Evolutionary conservation across 495 filamentous ascomycete species (phyloP).

Genomic region (Neurospora sp.): DNA sequence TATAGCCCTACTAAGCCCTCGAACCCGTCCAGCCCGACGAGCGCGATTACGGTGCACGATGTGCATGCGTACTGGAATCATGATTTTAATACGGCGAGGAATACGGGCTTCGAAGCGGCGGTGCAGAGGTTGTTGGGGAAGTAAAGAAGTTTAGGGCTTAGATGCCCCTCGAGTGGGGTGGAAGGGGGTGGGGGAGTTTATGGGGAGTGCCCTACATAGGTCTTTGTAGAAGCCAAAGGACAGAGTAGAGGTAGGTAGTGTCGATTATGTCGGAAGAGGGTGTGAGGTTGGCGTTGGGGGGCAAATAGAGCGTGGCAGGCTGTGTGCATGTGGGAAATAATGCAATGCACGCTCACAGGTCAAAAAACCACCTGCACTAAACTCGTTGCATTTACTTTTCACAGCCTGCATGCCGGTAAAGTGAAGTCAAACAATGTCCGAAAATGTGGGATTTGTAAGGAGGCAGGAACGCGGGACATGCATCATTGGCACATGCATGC

Average conservation of each 20-base stretch:
- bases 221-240: background rate
- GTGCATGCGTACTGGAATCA: conserved; percentile 34
- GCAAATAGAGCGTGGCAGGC: background rate
- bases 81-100: conserved; percentile 29
- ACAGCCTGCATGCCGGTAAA: background rate
- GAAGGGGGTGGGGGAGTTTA: background rate
- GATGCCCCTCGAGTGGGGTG: background rate
- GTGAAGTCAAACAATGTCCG: background rate
- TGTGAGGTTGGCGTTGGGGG: background rate
- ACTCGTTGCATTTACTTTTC: no score
- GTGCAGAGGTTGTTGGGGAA: conserved; percentile 13
- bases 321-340: no score
- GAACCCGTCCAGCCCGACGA: conserved; percentile 22
- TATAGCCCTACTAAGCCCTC: conserved; percentile 24
- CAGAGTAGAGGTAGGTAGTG: background rate
- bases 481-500: background rate
- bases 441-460: background rate
- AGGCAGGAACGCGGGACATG: background rate
- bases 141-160: background rate
- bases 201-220: background rate
- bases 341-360: no score
- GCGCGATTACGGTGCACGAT: conserved; percentile 26
- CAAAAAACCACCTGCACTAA: no score
- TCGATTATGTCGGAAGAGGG: background rate
- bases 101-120: conserved; percentile 25